phyloP scores from a whole-genome alignment of 148 eudicot genomes.

The Persicaria tinctoria region DNA sequence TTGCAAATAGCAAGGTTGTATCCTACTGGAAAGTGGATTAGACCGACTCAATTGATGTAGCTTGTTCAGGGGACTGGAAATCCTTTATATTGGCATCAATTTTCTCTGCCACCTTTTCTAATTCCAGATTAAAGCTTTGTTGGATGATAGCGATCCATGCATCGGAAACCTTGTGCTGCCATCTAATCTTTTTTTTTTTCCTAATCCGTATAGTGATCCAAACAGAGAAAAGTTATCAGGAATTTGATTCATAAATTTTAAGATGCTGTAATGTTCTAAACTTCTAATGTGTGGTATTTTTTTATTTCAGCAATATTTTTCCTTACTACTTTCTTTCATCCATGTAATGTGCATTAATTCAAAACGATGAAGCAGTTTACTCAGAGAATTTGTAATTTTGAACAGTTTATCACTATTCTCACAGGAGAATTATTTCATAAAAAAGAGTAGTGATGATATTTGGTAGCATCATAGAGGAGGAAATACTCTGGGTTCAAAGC shows the following conservation, averaged over 20 bases:
- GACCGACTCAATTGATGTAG: too few species aligned
- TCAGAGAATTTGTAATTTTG: neutral
- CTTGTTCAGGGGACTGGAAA: neutral
- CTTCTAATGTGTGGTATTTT: neutral
- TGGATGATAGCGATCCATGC: neutral
- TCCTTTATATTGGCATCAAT: neutral
- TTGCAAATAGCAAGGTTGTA: neutral
- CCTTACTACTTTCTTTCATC: neutral
- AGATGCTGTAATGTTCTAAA: neutral
- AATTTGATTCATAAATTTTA: neutral
- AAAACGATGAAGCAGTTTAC: neutral
- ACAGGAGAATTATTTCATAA: neutral
- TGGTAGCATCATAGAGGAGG: neutral
- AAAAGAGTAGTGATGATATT: too few species aligned
- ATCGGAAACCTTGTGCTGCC: neutral
- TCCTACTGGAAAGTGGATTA: too few species aligned
- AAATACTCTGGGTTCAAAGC: neutral
- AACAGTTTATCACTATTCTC: neutral
- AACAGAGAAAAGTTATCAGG: neutral
- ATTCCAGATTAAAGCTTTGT: neutral
- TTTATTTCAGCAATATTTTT: neutral
- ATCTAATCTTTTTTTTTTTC: neutral
- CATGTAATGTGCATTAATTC: neutral
- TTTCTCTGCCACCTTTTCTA: neutral
- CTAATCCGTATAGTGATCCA: neutral